These are phyloP conservation scores for Eragrostis curvula DNA, from an alignment of 176 grass and related monocot genomes.

Conservation along the genomic window DNA sequence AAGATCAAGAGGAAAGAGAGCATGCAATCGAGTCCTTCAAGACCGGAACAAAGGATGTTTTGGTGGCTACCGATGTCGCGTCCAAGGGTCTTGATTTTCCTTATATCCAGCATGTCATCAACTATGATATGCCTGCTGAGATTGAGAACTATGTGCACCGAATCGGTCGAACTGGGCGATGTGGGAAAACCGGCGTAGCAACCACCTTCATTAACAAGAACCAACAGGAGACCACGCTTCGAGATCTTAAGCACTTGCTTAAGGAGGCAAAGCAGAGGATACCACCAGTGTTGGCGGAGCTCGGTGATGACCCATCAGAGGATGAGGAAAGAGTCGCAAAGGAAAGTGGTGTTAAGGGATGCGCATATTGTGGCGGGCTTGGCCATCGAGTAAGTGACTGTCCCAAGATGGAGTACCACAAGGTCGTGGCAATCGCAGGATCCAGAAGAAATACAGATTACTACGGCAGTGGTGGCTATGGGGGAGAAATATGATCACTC, in stretches of 20 bases:
- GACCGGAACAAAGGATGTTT: constrained; percentile 75
- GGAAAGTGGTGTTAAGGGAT: constrained; percentile 90
- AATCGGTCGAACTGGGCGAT: constrained; percentile 92
- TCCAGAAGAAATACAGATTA: constrained; percentile 69
- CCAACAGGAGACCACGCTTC: constrained; percentile 78
- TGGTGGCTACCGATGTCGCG: constrained; percentile 95
- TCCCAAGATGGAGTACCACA: constrained; percentile 92
- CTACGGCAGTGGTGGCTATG: constrained; percentile 78
- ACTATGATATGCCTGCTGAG: constrained; percentile 94
- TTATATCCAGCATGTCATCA: constrained; percentile 96
- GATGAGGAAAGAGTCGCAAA: constrained; percentile 72
- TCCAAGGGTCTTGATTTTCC: constrained; percentile 97
- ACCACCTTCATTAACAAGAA: constrained; percentile 99
- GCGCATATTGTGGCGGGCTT: constrained; percentile 89
- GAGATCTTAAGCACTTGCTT: constrained; percentile 90
- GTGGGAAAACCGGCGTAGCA: constrained; percentile 89
- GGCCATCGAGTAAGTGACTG: constrained; percentile 89
- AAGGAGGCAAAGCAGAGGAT: constrained; percentile 96
- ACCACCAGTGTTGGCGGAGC: constrained; percentile 82
- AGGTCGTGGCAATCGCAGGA: constrained; percentile 76
- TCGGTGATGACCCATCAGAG: constrained; percentile 68
- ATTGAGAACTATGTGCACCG: constrained; percentile 96
- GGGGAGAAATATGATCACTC: constrained; percentile 77
- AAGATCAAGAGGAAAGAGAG: constrained; percentile 97
- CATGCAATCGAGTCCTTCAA: constrained; percentile 83